phyloP scores from a whole-genome alignment of 805 yeast genomes.

The Suhomyces sp. region DNA sequence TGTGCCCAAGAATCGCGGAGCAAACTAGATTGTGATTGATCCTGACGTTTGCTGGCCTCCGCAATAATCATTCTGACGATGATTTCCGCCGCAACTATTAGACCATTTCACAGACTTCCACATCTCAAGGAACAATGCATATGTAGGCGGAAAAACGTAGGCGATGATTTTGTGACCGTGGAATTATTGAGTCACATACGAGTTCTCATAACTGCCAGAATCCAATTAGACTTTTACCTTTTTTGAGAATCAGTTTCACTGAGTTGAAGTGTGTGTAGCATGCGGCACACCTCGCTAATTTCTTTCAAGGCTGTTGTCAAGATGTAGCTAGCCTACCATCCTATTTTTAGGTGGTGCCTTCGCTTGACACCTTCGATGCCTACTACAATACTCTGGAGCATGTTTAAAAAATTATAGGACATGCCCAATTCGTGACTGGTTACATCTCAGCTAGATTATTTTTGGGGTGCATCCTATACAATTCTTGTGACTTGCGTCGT shows the following conservation, averaged over 20 bases:
- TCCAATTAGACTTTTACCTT: background rate
- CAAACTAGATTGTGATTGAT: background rate
- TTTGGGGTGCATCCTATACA: no score
- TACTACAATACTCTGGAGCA: background rate
- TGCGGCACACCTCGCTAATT: background rate
- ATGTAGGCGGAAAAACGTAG: background rate
- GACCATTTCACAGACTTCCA: no score
- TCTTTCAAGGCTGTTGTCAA: background rate
- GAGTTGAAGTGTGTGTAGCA: background rate
- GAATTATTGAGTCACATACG: background rate
- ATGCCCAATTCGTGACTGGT: no score
- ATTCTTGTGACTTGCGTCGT: no score
- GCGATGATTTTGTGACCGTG: background rate
- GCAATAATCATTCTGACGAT: background rate
- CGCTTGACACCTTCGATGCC: background rate
- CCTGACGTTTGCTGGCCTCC: background rate
- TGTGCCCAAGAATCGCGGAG: background rate
- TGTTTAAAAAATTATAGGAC: background rate
- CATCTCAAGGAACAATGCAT: background rate
- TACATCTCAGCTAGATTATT: no score
- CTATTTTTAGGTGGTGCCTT: background rate
- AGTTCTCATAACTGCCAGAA: background rate
- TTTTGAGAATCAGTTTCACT: background rate
- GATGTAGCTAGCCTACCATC: background rate
- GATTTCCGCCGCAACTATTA: no score